These are phyloP conservation scores for Skeletonema menzelii DNA, from an alignment of 108 stramenopile genomes.

Conservation along the genomic window DNA sequence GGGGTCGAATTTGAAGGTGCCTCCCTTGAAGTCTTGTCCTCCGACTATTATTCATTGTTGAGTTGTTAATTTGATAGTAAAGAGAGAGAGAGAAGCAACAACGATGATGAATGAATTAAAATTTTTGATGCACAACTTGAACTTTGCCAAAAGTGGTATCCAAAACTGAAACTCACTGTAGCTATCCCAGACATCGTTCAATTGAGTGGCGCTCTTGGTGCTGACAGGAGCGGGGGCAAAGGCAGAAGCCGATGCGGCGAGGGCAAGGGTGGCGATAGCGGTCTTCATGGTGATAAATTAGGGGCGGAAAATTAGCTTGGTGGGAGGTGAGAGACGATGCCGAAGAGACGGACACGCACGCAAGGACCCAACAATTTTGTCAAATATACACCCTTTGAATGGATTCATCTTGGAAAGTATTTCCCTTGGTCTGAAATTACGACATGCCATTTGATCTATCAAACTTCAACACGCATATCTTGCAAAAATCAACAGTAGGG, in stretches of 20 bases:
- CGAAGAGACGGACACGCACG: not conserved
- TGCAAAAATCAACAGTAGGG: not conserved
- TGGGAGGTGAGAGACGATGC: not conserved
- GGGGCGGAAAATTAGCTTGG: slow-evolving; percentile 2
- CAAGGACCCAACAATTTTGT: not conserved
- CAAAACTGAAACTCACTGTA: slow-evolving; percentile 24
- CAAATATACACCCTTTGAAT: not conserved
- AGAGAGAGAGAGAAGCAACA: not conserved
- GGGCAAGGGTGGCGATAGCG: slow-evolving; percentile 57
- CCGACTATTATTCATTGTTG: slow-evolving; percentile 23
- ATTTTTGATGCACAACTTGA: not conserved
- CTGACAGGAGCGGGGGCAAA: slow-evolving; percentile 51
- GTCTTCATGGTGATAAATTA: slow-evolving; percentile 55
- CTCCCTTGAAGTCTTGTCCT: slow-evolving; percentile 52
- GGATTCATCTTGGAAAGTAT: not conserved
- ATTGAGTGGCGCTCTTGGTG: slow-evolving; percentile 26
- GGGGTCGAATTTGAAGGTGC: slow-evolving; percentile 68
- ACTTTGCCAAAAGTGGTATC: not conserved
- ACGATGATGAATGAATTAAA: not conserved
- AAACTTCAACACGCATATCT: not conserved
- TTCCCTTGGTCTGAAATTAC: not conserved
- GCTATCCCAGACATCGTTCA: slow-evolving; percentile 53
- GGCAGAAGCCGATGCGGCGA: slow-evolving; percentile 64
- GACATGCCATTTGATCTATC: not conserved
- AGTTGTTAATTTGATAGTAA: not conserved